These are phyloP conservation scores for Lachancea waltii DNA, from an alignment of 805 yeast species.

Conservation along the genomic window DNA sequence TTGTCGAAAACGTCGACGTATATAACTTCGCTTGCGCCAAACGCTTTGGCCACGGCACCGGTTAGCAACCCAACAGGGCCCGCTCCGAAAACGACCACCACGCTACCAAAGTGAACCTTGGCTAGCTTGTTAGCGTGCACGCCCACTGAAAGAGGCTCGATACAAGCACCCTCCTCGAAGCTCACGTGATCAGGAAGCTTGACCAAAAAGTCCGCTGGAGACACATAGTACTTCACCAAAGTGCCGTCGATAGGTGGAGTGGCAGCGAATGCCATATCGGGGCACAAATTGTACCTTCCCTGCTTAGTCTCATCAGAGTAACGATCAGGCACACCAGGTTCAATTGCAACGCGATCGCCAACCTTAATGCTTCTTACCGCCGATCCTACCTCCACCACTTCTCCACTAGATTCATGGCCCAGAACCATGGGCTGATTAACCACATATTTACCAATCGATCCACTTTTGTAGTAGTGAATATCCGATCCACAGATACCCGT, in stretches of 20 bases:
- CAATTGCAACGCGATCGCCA: conserved; percentile 85
- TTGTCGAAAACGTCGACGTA: conserved; percentile 64
- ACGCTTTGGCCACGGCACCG: conserved; percentile 66
- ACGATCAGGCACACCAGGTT: conserved; percentile 84
- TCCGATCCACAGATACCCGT: conserved; percentile 90
- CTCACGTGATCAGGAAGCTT: conserved; percentile 73
- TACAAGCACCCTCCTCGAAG: conserved; percentile 80
- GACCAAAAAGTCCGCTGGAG: conserved; percentile 78
- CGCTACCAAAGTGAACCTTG: conserved; percentile 55
- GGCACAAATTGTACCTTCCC: conserved; percentile 78
- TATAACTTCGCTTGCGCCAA: conserved; percentile 66
- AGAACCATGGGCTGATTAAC: conserved; percentile 75
- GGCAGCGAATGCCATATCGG: conserved; percentile 84
- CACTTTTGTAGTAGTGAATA: conserved; percentile 75
- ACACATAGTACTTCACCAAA: conserved; percentile 59
- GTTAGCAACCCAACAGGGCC: conserved; percentile 82
- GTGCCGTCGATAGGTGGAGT: conserved; percentile 87
- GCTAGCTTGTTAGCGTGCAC: conserved; percentile 73
- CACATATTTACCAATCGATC: conserved; percentile 69
- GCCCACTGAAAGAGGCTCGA: conserved; percentile 82
- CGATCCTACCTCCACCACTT: conserved; percentile 62
- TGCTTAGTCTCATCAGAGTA: conserved; percentile 66
- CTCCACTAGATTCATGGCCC: conserved; percentile 85
- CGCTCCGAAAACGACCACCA: conserved; percentile 74
- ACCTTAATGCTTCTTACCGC: conserved; percentile 57